These are phyloP conservation scores for Beauveria bassiana DNA, from an alignment of 2,329 filamentous ascomycete genomes.

Conservation along the genomic window DNA sequence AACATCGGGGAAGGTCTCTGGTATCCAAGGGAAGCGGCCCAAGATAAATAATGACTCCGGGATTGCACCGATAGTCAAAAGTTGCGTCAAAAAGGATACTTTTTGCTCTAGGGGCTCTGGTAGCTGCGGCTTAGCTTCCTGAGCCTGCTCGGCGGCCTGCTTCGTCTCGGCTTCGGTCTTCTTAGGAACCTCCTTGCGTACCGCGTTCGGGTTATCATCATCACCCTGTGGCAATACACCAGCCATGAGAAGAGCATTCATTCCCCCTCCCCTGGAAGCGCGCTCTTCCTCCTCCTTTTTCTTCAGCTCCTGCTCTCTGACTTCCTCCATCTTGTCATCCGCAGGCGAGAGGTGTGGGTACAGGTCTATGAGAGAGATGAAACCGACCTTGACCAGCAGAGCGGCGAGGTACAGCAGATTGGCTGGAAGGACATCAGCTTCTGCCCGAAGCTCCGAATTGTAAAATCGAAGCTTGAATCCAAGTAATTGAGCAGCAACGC, in stretches of 20 bases:
- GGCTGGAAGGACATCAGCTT: slow-evolving; percentile 72
- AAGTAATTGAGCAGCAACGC: slow-evolving; percentile 85
- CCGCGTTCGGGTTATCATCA: slow-evolving; percentile 60
- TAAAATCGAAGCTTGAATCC: slow-evolving; percentile 98
- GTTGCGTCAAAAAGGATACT: slow-evolving; percentile 70
- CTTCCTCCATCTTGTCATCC: slow-evolving; percentile 72
- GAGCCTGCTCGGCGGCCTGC: slow-evolving; percentile 29
- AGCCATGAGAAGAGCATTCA: slow-evolving; percentile 81
- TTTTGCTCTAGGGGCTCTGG: slow-evolving; percentile 84
- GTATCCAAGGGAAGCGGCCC: slow-evolving; percentile 86
- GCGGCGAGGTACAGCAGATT: slow-evolving; percentile 91
- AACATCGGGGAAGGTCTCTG: slow-evolving; percentile 76
- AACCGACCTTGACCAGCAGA: slow-evolving; percentile 91
- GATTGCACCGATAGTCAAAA: slow-evolving; percentile 84
- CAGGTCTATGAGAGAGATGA: slow-evolving; percentile 83
- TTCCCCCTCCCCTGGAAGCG: slow-evolving; percentile 58
- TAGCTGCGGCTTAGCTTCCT: slow-evolving; percentile 42
- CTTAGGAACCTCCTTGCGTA: slow-evolving; percentile 42
- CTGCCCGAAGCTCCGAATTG: slow-evolving; percentile 67
- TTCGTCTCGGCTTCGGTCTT: slow-evolving; percentile 49
- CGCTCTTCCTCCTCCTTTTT: slow-evolving; percentile 74
- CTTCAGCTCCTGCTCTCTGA: slow-evolving; percentile 62
- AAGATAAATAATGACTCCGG: slow-evolving; percentile 90
- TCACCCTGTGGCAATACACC: slow-evolving; percentile 60
- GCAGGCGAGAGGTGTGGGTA: slow-evolving; percentile 86